Base-by-base conservation (phyloP, 371 early-diverging fungal species). In the Syncephalastrum contaminatum region DNA sequence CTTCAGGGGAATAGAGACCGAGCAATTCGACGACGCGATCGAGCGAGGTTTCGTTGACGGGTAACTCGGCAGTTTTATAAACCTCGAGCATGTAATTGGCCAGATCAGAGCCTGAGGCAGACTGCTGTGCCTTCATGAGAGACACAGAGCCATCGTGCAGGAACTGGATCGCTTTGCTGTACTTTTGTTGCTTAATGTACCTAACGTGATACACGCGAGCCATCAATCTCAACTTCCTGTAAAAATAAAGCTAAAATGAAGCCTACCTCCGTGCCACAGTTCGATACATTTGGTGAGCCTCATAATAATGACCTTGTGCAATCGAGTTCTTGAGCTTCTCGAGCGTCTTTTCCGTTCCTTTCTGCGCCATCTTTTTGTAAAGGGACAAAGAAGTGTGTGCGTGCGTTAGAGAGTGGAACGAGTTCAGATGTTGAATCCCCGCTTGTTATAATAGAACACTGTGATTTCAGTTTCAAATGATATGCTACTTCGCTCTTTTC, bases 281-380 rank as follows among this genome's bases (percentile, higher is more conserved):
- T 60, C 91, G 86, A 69, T 91, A 91, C 92, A 93, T 92, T 70
- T 95, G 94, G 64, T 95, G 94, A 4, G 93, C 92, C 64, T 92
- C 94, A 76, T 95, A 95, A 69, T 89, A 94, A 71, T 93, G 89
- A 24, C 91, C 93, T 54, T 80, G 85, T 45, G 81, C 77, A n/a
- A 90, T 84, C 30, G 85, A 82, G 43, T 71, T 70, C 62, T 87
- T 75, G 24, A 90, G 75, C 58, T 88, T 89, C 46, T 82, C 72
- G 18, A 88, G 70, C n/a, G 82, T 82, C 58, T 87, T 86, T 59
- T 84, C 82, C 4, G 83, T 85, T 58, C 88, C 92, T 82, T 76
- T 83, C 48, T 75, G 75, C 43, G 74, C 67, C 67, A 75, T 80
- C 43, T 47, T 55, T 30, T 12, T 30, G 36, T 30, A 30, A 30